Percentiles rank a stretch among this genome's conserved stretches.
These are phyloP conservation scores for Aspergillus arachidicola DNA, from an alignment of 2,329 filamentous ascomycete genomes.

Conservation along the genomic window DNA sequence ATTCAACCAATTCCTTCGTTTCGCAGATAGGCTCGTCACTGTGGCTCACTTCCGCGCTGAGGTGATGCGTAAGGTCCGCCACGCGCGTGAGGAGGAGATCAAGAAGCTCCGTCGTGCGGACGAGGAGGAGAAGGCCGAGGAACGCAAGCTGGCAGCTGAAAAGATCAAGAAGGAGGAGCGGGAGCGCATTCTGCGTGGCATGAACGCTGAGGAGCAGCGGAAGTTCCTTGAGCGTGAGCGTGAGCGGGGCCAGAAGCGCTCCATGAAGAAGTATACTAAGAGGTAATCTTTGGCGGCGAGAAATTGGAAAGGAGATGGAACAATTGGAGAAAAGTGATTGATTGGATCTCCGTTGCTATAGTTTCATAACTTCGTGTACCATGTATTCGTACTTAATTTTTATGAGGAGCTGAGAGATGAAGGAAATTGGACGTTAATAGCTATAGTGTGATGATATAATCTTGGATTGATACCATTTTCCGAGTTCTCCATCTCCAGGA, in stretches of 20 bases:
- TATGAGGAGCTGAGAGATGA: slow-evolving; percentile 9
- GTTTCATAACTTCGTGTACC: slow-evolving; percentile 26
- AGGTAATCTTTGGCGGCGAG: slow-evolving; percentile 34
- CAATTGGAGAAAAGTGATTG: slow-evolving; percentile 16
- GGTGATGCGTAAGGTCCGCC: slow-evolving; percentile 80
- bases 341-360: slow-evolving; percentile 19
- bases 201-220: slow-evolving; percentile 82
- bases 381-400: slow-evolving; percentile 25
- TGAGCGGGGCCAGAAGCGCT: slow-evolving; percentile 69
- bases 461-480: background rate
- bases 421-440: slow-evolving; percentile 6
- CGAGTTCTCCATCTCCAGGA: background rate
- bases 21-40: slow-evolving; percentile 79
- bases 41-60: slow-evolving; percentile 85
- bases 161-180: slow-evolving; percentile 84
- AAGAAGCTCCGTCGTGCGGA: slow-evolving; percentile 76
- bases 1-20: slow-evolving; percentile 77
- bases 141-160: slow-evolving; percentile 55
- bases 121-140: slow-evolving; percentile 70
- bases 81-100: slow-evolving; percentile 77
- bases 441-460: background rate
- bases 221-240: slow-evolving; percentile 81
- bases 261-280: slow-evolving; percentile 64
- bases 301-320: background rate
- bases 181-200: slow-evolving; percentile 74